Base-by-base conservation (phyloP, 805 yeast species). In the Dipodascus geniculatus region DNA sequence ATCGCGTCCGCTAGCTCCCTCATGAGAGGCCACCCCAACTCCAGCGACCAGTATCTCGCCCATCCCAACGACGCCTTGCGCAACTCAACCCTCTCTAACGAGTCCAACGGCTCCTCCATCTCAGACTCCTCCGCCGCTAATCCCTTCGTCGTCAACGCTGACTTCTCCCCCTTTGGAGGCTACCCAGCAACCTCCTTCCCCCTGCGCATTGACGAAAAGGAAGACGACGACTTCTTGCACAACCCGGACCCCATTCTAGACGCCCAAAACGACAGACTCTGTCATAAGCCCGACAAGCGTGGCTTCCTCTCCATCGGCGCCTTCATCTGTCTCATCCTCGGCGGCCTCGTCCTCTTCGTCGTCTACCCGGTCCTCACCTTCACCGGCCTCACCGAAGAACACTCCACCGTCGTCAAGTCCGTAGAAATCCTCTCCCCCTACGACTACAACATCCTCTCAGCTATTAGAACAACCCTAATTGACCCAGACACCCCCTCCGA, bases 211-310 rank as follows among this genome's bases (percentile, higher is more conserved):
- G 96, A 91, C 56, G 98, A 91, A 61, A 87, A 87, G 69, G 99
- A 91, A 69, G 84, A 86, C 8, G 99, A 91, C 71, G 99, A 91
- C 68, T 90, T 87, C 65, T 67, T 93, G 59, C 98, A 91, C 69
- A 93, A 91, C 69, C 98, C 98, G 1, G 96, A 91, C 68, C 96
- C 96, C 8, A 83, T 89, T 38, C 86, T 82, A 48, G 99, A 93
- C 66, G 96, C 95, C 22, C 80, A 82, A 56, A 81, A 83, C 62
- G 95, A 88, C 61, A 60, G 71, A 17, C 53, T 56, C 24, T 70
- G 74, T 57, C 60, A 56, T 44, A 52, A 54, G 6, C 56, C 68
- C 22, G 75, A 73, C 61, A 53, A 58, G 28, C 64, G 74, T 6
- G 74, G 75, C 1, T 58, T 61, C 57, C 58, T 62, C 23, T 59